Conservation (phyloP, 805 yeast species). For the Zygosaccharomyces bisporus region DNA sequence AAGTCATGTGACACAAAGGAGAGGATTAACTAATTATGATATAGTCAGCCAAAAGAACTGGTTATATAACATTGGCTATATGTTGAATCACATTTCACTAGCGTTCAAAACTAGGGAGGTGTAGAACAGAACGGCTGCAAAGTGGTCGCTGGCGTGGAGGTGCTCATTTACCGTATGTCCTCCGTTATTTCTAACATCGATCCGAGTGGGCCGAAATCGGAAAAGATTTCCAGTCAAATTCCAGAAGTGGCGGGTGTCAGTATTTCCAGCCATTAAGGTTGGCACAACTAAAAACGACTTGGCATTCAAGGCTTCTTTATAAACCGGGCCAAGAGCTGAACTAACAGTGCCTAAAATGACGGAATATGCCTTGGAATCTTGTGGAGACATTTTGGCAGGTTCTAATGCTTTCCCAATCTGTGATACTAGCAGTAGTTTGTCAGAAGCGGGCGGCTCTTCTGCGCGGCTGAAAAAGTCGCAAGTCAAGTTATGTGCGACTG, state of each 20-base stretch:
- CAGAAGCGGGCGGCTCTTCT: conserved; percentile 1
- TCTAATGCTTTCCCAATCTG: conserved; percentile 9
- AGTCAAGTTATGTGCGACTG: neutral
- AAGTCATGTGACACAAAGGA: too few species aligned
- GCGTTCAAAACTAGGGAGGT: conserved; percentile 11
- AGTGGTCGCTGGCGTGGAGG: conserved; percentile 9
- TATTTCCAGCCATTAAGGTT: conserved; percentile 55
- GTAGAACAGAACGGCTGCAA: conserved; percentile 9
- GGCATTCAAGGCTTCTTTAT: conserved; percentile 2
- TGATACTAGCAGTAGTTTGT: conserved; percentile 4
- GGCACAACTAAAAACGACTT: conserved; percentile 41
- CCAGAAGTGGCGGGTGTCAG: conserved; percentile 64
- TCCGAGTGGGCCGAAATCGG: conserved; percentile 35
- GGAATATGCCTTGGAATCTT: conserved; percentile 5
- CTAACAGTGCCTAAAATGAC: conserved; percentile 5
- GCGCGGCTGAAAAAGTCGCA: conserved; percentile 1
- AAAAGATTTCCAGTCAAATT: conserved; percentile 49
- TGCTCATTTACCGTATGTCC: conserved; percentile 14
- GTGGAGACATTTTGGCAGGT: conserved; percentile 7
- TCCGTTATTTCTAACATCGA: conserved; percentile 7
- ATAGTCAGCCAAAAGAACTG: neutral
- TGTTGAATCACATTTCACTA: conserved; percentile 7
- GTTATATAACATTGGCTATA: neutral
- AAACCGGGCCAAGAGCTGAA: conserved; percentile 1
- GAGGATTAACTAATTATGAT: neutral